Percentiles rank a stretch among this genome's conserved stretches.
phyloP scores from a whole-genome alignment of 192 early-diverging fungal genomes.

The Phycomyces blakesleeanus region DNA sequence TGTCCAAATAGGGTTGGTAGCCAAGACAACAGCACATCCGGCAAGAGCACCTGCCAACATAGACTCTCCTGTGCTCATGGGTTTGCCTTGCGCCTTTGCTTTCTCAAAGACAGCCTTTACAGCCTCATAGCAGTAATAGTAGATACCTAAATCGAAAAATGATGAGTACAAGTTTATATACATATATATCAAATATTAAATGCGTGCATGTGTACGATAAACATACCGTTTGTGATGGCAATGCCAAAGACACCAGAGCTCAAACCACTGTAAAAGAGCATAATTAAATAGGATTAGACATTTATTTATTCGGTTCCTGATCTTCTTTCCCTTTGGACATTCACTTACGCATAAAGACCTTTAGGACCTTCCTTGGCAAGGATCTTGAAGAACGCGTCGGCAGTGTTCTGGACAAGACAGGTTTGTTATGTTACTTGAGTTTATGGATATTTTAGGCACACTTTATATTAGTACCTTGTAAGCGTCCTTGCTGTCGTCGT shows the following conservation, averaged over 20 bases:
- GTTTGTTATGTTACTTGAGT: neutral
- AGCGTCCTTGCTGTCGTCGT: slow-evolving; percentile 47
- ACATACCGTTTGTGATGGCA: slow-evolving; percentile 89
- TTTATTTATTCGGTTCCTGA: too few relatives aligned
- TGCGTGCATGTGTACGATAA: slow-evolving; percentile 35
- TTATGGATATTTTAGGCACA: neutral
- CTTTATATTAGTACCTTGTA: slow-evolving; percentile 48
- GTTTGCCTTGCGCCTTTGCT: slow-evolving; percentile 45
- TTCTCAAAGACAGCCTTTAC: slow-evolving; percentile 84
- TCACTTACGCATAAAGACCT: slow-evolving; percentile 86
- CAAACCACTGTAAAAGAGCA: slow-evolving; percentile 66
- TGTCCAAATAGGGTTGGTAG: slow-evolving; percentile 99
- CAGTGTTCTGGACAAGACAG: slow-evolving; percentile 39
- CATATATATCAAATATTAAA: neutral
- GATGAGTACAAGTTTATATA: too few relatives aligned
- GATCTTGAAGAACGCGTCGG: slow-evolving; percentile 85
- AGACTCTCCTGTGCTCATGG: slow-evolving; percentile 82
- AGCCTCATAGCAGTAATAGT: slow-evolving; percentile 86
- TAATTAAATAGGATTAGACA: neutral
- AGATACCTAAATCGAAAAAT: slow-evolving; percentile 29
- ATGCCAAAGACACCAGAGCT: slow-evolving; percentile 95
- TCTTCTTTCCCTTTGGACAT: too few relatives aligned
- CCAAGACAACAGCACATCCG: slow-evolving; percentile 73
- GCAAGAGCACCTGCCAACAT: slow-evolving; percentile 94
- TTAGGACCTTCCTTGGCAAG: slow-evolving; percentile 80